Conservation (phyloP, 2,329 filamentous ascomycete species). For the Aspergillus floridensis region DNA sequence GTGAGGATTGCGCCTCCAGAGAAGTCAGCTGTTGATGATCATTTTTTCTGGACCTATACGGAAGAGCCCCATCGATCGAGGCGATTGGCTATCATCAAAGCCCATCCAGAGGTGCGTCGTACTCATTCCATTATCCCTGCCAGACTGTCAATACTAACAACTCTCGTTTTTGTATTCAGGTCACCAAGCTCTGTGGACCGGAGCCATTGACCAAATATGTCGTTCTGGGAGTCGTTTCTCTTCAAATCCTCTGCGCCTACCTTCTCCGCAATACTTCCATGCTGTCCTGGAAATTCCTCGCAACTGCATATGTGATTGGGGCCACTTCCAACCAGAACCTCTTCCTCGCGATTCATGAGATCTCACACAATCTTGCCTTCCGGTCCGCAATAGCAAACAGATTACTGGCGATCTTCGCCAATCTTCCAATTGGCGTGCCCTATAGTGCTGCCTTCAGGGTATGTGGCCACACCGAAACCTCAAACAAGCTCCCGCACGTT, state of each 20-base stretch:
- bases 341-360: conserved; percentile 97
- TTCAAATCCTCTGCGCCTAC: conserved; percentile 77
- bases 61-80: conserved; percentile 94
- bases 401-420: conserved; percentile 85
- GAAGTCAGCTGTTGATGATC: conserved; percentile 44
- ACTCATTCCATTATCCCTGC: not conserved
- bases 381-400: conserved; percentile 75
- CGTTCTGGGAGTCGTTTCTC: conserved; percentile 75
- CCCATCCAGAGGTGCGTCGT: conserved; percentile 77
- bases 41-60: conserved; percentile 98
- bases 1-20: conserved; percentile 32
- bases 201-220: conserved; percentile 95
- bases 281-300: conserved; percentile 79
- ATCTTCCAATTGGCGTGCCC: conserved; percentile 90
- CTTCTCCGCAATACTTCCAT: conserved; percentile 73
- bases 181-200: conserved; percentile 93
- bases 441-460: conserved; percentile 95
- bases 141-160: not conserved
- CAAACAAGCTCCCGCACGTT: not conserved
- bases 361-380: conserved; percentile 96
- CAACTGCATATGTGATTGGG: conserved; percentile 84
- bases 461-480: conserved; percentile 30
- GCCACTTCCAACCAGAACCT: conserved; percentile 98
- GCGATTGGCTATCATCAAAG: conserved; percentile 92
- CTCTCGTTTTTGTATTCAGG: conserved; percentile 51